Evolutionary conservation across 2,329 filamentous ascomycete genomes (phyloP), one percentile per base, ranked within the genome.

Genomic region (Gaeumannomyces sp.): DNA sequence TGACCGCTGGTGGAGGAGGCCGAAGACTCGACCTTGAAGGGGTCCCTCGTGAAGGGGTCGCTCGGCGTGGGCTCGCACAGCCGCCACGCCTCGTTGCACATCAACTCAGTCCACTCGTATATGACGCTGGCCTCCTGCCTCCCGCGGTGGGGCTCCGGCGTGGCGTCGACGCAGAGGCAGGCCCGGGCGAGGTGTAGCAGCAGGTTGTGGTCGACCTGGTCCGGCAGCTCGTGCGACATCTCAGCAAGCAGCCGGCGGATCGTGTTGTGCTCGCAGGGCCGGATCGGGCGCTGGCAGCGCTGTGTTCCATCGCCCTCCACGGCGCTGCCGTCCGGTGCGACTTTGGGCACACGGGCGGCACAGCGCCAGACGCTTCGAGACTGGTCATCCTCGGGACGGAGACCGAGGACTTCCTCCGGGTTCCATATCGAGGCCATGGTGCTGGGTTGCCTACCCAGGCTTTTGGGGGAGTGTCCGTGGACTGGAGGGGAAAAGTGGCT

Each of bases 171-270:
- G 61, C 64, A 65, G 29, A 65, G 64, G 28, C 64, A 65, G 29
- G 64, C 64, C 8, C 64, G 58, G 3, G 64, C 64, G 3, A 65
- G 61, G 59, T 65, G 64, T 14, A 65, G 58, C 35, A 65, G 61
- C 31, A 64, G 31, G 58, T 64, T 63, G 64, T 63, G 60, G 57
- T 65, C 64, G 29, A 65, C 59, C 59, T 63, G 61, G 28, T 65
- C 64, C 6, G 64, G 64, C 29, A 56, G 16, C 45, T 63, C 27
- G 29, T 61, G 64, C 38, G 61, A 56, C 31, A 65, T 63, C 10
- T 45, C 64, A 10, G 61, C 57, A n/a, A 65, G 64, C 33, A 65
- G 61, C 16, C 45, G 56, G 61, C 58, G 64, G 61, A 65, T 65
- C 38, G 57, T 65, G 28, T 61, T 58, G 22, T 57, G 33, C 58